Evolutionary conservation across 805 yeast genomes (phyloP), one percentile per base, ranked within the genome.

Genomic region (Candida caryicola): DNA sequence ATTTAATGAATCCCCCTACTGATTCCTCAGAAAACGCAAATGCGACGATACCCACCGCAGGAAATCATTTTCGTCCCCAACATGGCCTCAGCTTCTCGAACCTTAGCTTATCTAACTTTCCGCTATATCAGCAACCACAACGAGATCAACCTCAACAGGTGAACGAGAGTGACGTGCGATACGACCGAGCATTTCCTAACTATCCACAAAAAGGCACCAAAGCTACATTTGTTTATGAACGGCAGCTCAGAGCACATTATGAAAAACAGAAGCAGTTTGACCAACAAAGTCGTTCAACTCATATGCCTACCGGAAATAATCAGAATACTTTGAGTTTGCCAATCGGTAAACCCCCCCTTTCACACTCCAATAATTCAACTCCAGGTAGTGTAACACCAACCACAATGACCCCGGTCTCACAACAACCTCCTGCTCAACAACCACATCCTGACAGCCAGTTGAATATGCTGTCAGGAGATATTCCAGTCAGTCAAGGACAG

Each of bases 21-120:
- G 23, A 32, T 6, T 19, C 38, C 9, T 32, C 36, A n/a, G 6
- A 18, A 9, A 44, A 40, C 23, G 23, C 42, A n/a, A 23, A 28
- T 14, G 25, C 40, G 17, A 23, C 32, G 33, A 34, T 36, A 23
- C 19, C 29, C 25, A 27, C 15, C 13, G 32, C 50, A 5, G 49
- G 52, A 10, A 49, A 50, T 39, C 62, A 55, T 25, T 58, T 57
- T 43, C 50, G 50, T 21, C 60, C 60, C 3, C 58, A 55, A 17
- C 55, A 53, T 40, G 57, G 59, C 15, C 47, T 58, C 17, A 54
- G 45, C 38, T 58, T 57, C 31, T 34, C 51, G n/a, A 43, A 36
- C 17, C 37, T 38, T 29, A 39, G 39, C 31, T 44, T 40, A 6
- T 33, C 36, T 31, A 45, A 42, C 29, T 43, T 42, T 37, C 31